These are phyloP conservation scores for Thyridium curvatum DNA, from an alignment of 2,329 filamentous ascomycete genomes.

Conservation along the genomic window DNA sequence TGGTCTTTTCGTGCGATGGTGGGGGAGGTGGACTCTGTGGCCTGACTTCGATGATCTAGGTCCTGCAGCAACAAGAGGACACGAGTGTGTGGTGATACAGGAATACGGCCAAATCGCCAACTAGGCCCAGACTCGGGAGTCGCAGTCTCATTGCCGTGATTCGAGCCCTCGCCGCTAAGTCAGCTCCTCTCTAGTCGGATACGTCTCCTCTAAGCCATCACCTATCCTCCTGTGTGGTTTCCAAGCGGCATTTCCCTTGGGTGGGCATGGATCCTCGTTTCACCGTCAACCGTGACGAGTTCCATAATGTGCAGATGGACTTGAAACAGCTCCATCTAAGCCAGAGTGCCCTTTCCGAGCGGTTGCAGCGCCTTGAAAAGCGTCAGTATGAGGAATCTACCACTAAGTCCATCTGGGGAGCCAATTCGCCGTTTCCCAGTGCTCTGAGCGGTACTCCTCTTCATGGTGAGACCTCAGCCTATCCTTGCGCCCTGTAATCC, in stretches of 20 bases:
- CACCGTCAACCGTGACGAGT: conserved; percentile 53
- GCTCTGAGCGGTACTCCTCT: conserved; percentile 77
- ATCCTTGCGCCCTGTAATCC: conserved; percentile 1
- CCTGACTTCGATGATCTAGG: conserved; percentile 16
- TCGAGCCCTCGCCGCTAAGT: too few relatives aligned
- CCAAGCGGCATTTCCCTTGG: background rate
- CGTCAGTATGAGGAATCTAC: conserved; percentile 62
- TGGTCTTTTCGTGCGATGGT: conserved; percentile 36
- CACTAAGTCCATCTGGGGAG: conserved; percentile 76
- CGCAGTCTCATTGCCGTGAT: too few relatives aligned
- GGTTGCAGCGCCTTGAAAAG: conserved; percentile 56
- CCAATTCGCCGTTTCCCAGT: conserved; percentile 83
- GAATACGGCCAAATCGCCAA: background rate
- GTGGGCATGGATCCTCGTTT: conserved; percentile 60
- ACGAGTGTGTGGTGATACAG: too few relatives aligned
- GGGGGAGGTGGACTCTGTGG: conserved; percentile 34
- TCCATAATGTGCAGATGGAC: conserved; percentile 65
- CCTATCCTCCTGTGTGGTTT: conserved; percentile 1
- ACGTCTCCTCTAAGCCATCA: background rate
- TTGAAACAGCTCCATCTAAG: conserved; percentile 60
- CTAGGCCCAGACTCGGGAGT: background rate
- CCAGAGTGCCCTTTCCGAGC: conserved; percentile 56
- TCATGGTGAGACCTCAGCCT: conserved; percentile 57
- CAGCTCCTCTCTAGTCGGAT: too few relatives aligned
- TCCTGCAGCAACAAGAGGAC: conserved; percentile 1